Base-by-base conservation (phyloP, 768 basidiomycete genomes). In the Suillus subaureus region DNA sequence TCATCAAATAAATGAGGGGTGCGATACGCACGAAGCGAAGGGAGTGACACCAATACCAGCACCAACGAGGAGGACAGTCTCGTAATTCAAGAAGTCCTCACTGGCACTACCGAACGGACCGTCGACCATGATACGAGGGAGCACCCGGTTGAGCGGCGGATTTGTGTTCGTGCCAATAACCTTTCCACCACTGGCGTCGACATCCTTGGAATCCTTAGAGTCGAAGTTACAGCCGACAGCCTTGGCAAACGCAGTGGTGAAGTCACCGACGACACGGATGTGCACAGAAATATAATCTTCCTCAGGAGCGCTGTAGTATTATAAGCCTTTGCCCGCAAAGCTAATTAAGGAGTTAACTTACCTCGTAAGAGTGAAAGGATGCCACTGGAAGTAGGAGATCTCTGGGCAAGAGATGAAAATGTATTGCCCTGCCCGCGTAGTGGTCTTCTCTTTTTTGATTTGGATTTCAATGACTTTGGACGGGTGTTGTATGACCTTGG, bases 31-130 rank as follows among this genome's bases (percentile, higher is more conserved):
- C 90, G 92, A 94, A 62, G 96, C 95, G 71, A 98, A 97, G 3
- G 96, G 96, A 0, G 96, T 97, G 42, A 97, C 95, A 70, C 96
- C 96, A 67, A 99, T 98, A 78, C 96, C 97, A 64, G 92, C 95
- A 69, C 94, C 96, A 56, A 96, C 93, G 45, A 97, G 87, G 39
- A 97, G 79, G 42, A 96, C 84, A 1, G 93, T 92, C 79, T 97
- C 95, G 69, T 87, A 96, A 63, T 94, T 94, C 74, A 93, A 81
- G 74, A 92, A 96, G 74, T 96, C 94, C 76, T 99, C 96, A 49
- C 88, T 90, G 11, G 96, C 94, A 67, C 87, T 90, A 16, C 96
- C 96, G 74, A 97, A 98, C 6, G 96, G 96, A 18, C 96, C 96
- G 72, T 98, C 96, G 60, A 98, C 87, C 96, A 97, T 97, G 72